Percentiles rank a stretch among this genome's conserved stretches.
These are phyloP conservation scores for Podospora didyma DNA, from an alignment of 495 filamentous ascomycete species.

Conservation along the genomic window DNA sequence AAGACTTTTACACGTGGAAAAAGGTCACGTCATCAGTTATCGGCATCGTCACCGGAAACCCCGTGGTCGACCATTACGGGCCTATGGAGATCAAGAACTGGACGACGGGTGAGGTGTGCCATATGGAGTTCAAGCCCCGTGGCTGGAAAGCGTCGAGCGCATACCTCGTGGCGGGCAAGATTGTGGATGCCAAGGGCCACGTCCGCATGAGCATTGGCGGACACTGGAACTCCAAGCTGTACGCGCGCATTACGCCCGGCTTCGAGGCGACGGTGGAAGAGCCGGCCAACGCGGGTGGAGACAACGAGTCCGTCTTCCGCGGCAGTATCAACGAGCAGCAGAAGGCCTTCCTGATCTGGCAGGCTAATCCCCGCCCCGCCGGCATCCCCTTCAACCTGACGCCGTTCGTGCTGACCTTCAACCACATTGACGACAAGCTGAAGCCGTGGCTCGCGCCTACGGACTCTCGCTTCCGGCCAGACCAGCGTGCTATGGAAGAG, in stretches of 20 bases:
- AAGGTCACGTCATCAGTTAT: constrained; percentile 97
- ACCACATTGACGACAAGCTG: constrained; percentile 76
- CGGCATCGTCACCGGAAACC: constrained; percentile 94
- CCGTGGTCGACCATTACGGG: constrained; percentile 97
- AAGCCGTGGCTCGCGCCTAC: constrained; percentile 76
- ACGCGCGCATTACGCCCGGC: constrained; percentile 86
- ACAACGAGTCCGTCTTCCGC: constrained; percentile 27
- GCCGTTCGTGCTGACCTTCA: constrained; percentile 91
- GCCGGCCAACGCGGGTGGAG: constrained; percentile 24
- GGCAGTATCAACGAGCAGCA: constrained; percentile 49
- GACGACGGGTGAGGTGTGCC: constrained; percentile 85
- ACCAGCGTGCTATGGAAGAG: constrained; percentile 98
- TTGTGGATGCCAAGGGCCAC: constrained; percentile 67
- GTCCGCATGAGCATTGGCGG: constrained; percentile 87
- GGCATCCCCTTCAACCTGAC: constrained; percentile 96
- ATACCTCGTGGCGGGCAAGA: constrained; percentile 81
- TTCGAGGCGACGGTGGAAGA: constrained; percentile 72
- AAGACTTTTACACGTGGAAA: constrained; percentile 97
- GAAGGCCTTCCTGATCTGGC: constrained; percentile 89
- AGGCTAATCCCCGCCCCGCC: constrained; percentile 72
- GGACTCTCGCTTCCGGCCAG: constrained; percentile 83
- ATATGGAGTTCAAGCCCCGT: constrained; percentile 91
- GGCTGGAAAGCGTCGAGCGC: constrained; percentile 92
- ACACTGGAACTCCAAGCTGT: constrained; percentile 96
- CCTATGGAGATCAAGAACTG: constrained; percentile 96